phyloP scores from a whole-genome alignment of 225 moss, liverwort and hornwort species.

The Sphagnum contortum region DNA sequence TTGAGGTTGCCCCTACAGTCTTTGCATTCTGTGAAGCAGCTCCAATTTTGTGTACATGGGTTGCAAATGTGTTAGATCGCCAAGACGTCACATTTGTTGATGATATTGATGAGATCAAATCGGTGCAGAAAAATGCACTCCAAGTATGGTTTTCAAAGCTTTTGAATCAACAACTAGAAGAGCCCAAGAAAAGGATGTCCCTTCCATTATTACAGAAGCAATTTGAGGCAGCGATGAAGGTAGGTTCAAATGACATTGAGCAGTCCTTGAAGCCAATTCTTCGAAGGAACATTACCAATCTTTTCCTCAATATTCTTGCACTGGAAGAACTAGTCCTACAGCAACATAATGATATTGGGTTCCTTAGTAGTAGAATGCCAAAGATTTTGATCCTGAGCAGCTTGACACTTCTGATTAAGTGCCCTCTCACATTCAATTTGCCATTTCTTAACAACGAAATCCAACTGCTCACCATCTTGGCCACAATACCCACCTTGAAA shows the following conservation, averaged over 20 bases:
- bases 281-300: conserved; percentile 13
- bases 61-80: conserved; percentile 21
- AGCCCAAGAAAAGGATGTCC: background rate
- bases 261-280: conserved; percentile 19
- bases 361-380: background rate
- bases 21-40: conserved; percentile 20
- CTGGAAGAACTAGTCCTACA: conserved; percentile 6
- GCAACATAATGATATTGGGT: conserved; percentile 2
- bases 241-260: conserved; percentile 4
- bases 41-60: conserved; percentile 16
- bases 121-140: conserved; percentile 21
- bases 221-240: conserved; percentile 23
- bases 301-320: conserved; percentile 18
- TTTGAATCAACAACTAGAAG: conserved; percentile 4
- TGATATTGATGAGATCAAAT: conserved; percentile 18
- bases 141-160: conserved; percentile 26
- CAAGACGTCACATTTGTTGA: conserved; percentile 4
- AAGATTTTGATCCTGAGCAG: conserved; percentile 11
- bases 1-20: conserved; percentile 34
- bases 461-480: conserved; percentile 22
- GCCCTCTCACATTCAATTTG: conserved; percentile 24
- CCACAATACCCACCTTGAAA: conserved; percentile 19
- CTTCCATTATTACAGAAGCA: conserved; percentile 7
- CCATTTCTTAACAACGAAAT: conserved; percentile 21
- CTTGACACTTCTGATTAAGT: conserved; percentile 13